Evolutionary conservation across 1,139 yeast genomes (phyloP).

Genomic region (Pichiaceae sp.): DNA sequence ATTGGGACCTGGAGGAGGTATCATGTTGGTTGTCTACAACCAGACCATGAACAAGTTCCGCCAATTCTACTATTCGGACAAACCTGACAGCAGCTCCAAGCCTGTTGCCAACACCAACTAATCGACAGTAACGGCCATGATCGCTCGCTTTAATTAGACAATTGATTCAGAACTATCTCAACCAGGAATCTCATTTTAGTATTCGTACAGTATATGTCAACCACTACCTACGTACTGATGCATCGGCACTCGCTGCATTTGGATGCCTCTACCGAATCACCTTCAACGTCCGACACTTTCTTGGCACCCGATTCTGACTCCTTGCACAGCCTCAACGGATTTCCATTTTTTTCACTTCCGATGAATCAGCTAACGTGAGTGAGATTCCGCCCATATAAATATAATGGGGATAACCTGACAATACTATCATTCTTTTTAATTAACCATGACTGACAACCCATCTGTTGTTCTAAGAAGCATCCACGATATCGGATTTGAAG

Average conservation of each 20-base stretch:
- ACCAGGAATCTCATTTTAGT: too few relatives aligned
- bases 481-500: conserved; percentile 57
- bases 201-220: too few relatives aligned
- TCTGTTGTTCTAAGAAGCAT: conserved; percentile 62
- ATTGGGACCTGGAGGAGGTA: conserved; percentile 99
- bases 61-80: conserved; percentile 39
- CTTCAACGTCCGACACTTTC: too few relatives aligned
- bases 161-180: too few relatives aligned
- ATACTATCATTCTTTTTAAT: too few relatives aligned
- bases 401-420: too few relatives aligned
- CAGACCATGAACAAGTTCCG: conserved; percentile 93
- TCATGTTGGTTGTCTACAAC: conserved; percentile 89
- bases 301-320: too few relatives aligned
- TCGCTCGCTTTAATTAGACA: too few relatives aligned
- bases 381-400: background rate
- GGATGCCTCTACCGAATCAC: too few relatives aligned
- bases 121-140: background rate
- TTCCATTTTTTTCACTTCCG: background rate
- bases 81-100: background rate
- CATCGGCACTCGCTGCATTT: too few relatives aligned
- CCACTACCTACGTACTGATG: too few relatives aligned
- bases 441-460: conserved; percentile 35
- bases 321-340: background rate
- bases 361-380: background rate
- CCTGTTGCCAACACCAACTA: background rate